Conservation (phyloP, 2,329 filamentous ascomycete species). For the Diplodia scrobiculata region DNA sequence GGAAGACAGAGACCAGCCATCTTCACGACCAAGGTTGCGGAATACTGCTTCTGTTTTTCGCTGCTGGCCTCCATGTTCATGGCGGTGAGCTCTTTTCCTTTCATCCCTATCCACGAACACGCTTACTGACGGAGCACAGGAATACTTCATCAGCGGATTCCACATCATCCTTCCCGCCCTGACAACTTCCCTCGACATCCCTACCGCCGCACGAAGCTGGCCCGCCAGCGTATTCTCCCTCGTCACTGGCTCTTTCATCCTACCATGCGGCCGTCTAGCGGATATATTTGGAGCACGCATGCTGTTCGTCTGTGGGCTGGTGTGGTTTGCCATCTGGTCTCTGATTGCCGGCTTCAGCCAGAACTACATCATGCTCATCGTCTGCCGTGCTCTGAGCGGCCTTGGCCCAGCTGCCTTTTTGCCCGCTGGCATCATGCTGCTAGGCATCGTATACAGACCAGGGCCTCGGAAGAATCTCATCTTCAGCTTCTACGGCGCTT, state of each 20-base stretch:
- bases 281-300: slow-evolving; percentile 66
- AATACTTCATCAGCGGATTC: slow-evolving; percentile 78
- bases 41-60: slow-evolving; percentile 64
- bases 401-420: slow-evolving; percentile 72
- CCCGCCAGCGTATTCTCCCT: slow-evolving; percentile 45
- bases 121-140: slow-evolving; percentile 37
- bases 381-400: slow-evolving; percentile 73
- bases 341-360: slow-evolving; percentile 69
- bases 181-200: slow-evolving; percentile 62
- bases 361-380: slow-evolving; percentile 69
- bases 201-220: slow-evolving; percentile 61
- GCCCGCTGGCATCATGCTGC: slow-evolving; percentile 67
- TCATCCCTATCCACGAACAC: neutral
- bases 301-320: slow-evolving; percentile 64
- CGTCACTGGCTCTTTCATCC: slow-evolving; percentile 43
- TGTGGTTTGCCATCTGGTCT: slow-evolving; percentile 68
- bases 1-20: slow-evolving; percentile 63
- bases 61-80: slow-evolving; percentile 66
- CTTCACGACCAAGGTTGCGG: slow-evolving; percentile 58
- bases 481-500: slow-evolving; percentile 61
- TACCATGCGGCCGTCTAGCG: slow-evolving; percentile 57
- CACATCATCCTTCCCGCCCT: slow-evolving; percentile 68
- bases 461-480: slow-evolving; percentile 70
- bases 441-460: slow-evolving; percentile 66
- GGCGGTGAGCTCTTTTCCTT: slow-evolving; percentile 40